These are phyloP conservation scores for Leccinum variabile DNA, from an alignment of 1,284 basidiomycete genomes.

Conservation along the genomic window DNA sequence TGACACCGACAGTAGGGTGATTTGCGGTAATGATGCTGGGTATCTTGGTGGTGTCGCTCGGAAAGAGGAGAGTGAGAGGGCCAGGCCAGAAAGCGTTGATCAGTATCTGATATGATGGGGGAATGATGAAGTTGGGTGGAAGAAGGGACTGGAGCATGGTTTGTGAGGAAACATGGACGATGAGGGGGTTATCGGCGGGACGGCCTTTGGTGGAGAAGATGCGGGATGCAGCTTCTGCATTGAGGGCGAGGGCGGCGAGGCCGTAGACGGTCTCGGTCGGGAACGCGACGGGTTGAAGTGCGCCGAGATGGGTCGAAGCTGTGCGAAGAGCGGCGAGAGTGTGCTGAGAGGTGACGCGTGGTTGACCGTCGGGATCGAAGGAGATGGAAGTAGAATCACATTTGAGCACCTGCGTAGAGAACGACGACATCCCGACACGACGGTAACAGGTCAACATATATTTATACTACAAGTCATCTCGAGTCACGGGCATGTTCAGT, in stretches of 20 bases:
- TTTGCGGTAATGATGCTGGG: slow-evolving; percentile 74
- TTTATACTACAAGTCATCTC: slow-evolving; percentile 8
- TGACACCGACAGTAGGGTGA: slow-evolving; percentile 84
- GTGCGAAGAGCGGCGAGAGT: slow-evolving; percentile 47
- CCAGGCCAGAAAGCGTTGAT: slow-evolving; percentile 95
- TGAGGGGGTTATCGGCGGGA: slow-evolving; percentile 95
- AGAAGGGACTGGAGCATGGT: slow-evolving; percentile 80
- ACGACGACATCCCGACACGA: slow-evolving; percentile 7
- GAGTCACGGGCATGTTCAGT: slow-evolving; percentile 61
- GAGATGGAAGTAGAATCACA: slow-evolving; percentile 59
- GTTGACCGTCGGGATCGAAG: slow-evolving; percentile 44
- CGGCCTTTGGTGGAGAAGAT: slow-evolving; percentile 93
- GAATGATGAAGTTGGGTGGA: slow-evolving; percentile 58
- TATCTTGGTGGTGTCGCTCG: slow-evolving; percentile 57
- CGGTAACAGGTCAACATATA: slow-evolving; percentile 6
- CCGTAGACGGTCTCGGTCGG: slow-evolving; percentile 99
- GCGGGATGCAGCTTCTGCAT: slow-evolving; percentile 60
- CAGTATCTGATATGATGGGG: slow-evolving; percentile 66
- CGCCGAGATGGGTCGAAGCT: slow-evolving; percentile 51
- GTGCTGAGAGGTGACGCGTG: slow-evolving; percentile 44
- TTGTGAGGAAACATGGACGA: slow-evolving; percentile 91
- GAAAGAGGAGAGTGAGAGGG: slow-evolving; percentile 90
- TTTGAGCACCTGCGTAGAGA: slow-evolving; percentile 38
- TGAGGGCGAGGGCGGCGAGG: slow-evolving; percentile 84
- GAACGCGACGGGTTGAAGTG: slow-evolving; percentile 71